Percentiles rank a stretch among this genome's conserved stretches.
Conservation (phyloP, 805 yeast species). For the Vanderwaltozyma verrucispora region DNA sequence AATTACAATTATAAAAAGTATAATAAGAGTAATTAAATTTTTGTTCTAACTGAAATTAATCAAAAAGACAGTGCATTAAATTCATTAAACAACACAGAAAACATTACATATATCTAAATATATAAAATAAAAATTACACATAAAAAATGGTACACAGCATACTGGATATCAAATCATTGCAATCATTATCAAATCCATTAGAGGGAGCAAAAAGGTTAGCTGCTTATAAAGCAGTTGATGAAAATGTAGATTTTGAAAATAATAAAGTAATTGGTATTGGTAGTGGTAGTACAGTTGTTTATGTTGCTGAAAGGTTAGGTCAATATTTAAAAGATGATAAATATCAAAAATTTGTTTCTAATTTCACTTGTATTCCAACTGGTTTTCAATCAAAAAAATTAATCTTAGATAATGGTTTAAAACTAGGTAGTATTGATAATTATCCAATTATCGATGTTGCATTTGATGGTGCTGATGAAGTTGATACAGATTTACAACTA, state of each 20-base stretch:
- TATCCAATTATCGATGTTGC: constrained; percentile 78
- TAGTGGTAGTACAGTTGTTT: constrained; percentile 95
- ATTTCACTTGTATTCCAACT: constrained; percentile 81
- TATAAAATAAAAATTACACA: too few species aligned
- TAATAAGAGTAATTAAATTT: too few species aligned
- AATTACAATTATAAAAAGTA: too few species aligned
- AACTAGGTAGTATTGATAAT: constrained; percentile 74
- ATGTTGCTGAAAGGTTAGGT: constrained; percentile 89
- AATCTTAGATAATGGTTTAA: constrained; percentile 71
- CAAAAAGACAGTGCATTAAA: too few species aligned
- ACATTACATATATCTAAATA: too few species aligned
- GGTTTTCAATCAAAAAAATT: constrained; percentile 91
- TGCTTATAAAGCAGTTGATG: constrained; percentile 88
- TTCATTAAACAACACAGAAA: too few species aligned
- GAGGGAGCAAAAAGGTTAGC: constrained; percentile 86
- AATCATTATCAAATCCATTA: constrained; percentile 32
- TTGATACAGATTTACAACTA: constrained; percentile 67
- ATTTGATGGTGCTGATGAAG: constrained; percentile 98
- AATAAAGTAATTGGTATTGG: constrained; percentile 87
- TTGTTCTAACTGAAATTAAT: too few species aligned
- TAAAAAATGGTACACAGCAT: constrained; percentile 1
- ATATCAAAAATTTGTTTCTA: constrained; percentile 16
- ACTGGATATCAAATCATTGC: constrained; percentile 1
- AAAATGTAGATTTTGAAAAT: constrained; percentile 37
- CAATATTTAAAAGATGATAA: constrained; percentile 34